phyloP scores from a whole-genome alignment of 306 rosid genomes.

The Lotus japonicus region DNA sequence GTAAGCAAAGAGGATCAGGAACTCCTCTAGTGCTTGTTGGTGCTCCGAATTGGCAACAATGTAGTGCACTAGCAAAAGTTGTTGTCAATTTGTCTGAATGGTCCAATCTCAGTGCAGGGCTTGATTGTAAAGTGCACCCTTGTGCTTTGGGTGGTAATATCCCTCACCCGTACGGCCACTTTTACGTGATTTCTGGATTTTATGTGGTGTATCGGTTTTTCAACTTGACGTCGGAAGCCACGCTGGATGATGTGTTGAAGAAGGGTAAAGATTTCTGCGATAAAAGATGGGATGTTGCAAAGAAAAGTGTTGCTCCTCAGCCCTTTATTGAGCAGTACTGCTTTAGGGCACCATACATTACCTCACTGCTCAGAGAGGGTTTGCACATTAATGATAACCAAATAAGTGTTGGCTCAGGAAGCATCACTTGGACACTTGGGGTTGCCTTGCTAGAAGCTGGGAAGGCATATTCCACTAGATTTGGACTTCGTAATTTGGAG shows the following conservation, averaged over 20 bases:
- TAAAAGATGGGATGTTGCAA: conserved; percentile 73
- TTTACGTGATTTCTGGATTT: conserved; percentile 86
- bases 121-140: conserved; percentile 75
- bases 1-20: conserved; percentile 37
- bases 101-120: conserved; percentile 50
- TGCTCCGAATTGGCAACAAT: conserved; percentile 81
- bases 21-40: conserved; percentile 52
- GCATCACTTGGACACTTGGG: conserved; percentile 95
- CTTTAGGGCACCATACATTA: conserved; percentile 89
- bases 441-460: conserved; percentile 96
- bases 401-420: conserved; percentile 82
- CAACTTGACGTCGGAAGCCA: conserved; percentile 72
- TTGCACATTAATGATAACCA: conserved; percentile 74
- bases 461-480: conserved; percentile 44
- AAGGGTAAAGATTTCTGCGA: conserved; percentile 75
- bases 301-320: conserved; percentile 80
- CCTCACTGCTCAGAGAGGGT: conserved; percentile 78
- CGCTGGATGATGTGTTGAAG: conserved; percentile 77
- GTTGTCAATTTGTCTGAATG: conserved; percentile 82
- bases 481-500: conserved; percentile 50
- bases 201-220: conserved; percentile 84
- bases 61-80: conserved; percentile 63
- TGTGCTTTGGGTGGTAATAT: conserved; percentile 63
- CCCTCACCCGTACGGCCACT: conserved; percentile 73
- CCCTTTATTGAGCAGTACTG: conserved; percentile 97